phyloP scores from a whole-genome alignment of 1,284 basidiomycete species.

The Sutorius eximius region DNA sequence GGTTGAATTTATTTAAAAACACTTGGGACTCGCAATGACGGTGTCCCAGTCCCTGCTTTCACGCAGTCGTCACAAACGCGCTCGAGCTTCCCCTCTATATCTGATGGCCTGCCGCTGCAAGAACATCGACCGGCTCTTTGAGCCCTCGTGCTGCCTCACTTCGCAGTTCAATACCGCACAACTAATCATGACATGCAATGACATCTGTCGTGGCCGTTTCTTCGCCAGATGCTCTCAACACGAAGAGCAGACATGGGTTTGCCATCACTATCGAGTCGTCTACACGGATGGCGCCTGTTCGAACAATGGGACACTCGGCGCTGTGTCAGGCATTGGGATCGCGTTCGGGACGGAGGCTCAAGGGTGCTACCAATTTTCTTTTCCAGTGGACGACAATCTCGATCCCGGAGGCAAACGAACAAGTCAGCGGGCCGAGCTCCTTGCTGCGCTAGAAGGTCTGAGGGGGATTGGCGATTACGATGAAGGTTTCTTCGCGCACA shows the following conservation, averaged over 20 bases:
- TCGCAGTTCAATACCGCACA: background rate
- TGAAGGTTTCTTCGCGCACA: background rate
- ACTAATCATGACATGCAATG: background rate
- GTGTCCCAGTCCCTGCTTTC: background rate
- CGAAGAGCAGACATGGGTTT: background rate
- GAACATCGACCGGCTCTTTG: background rate
- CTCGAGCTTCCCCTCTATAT: background rate
- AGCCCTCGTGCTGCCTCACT: background rate
- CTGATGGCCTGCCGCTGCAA: background rate
- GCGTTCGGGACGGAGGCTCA: slow-evolving; percentile 6
- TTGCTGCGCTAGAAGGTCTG: slow-evolving; percentile 26
- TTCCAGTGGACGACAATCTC: slow-evolving; percentile 24
- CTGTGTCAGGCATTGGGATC: slow-evolving; percentile 9
- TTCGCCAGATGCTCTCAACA: background rate
- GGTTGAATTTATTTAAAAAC: background rate
- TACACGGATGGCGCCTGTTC: slow-evolving; percentile 15
- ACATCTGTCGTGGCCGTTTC: slow-evolving; percentile 3
- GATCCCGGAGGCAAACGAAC: slow-evolving; percentile 27
- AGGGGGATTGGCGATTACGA: slow-evolving; percentile 4
- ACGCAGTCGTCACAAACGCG: background rate
- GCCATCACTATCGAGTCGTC: slow-evolving; percentile 11
- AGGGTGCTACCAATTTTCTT: slow-evolving; percentile 1
- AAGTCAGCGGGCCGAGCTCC: slow-evolving; percentile 38
- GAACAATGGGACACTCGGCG: slow-evolving; percentile 2
- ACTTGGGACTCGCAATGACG: background rate